Percentiles rank a stretch among this genome's conserved stretches.
phyloP scores from a whole-genome alignment of 148 eudicot species.

The Amaranthus hypochondriacus region DNA sequence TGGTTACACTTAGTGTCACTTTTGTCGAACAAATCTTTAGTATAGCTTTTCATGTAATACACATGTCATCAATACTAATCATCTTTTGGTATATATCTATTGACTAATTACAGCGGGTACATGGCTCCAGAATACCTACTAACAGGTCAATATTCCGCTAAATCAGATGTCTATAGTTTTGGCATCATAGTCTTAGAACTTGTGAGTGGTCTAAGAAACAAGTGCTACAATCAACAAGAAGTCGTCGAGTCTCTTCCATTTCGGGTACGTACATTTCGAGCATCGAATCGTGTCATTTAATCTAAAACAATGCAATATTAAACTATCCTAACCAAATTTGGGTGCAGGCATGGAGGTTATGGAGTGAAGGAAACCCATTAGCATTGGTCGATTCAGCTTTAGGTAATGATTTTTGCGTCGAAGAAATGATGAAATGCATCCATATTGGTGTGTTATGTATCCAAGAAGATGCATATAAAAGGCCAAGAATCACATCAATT shows the following conservation, averaged over 20 bases:
- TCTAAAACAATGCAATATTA: no score
- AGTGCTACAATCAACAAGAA: neutral
- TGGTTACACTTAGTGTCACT: no score
- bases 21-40: no score
- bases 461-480: conserved; percentile 28
- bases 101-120: conserved; percentile 11
- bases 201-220: conserved; percentile 27
- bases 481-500: conserved; percentile 26
- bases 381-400: conserved; percentile 23
- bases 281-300: neutral
- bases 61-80: no score
- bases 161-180: conserved; percentile 33
- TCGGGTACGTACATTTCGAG: conserved; percentile 5
- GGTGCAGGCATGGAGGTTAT: conserved; percentile 39
- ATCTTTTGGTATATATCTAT: neutral
- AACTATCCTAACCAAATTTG: neutral
- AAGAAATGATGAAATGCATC: conserved; percentile 29
- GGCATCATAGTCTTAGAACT: conserved; percentile 33
- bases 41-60: no score
- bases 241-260: conserved; percentile 15
- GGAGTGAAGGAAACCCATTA: conserved; percentile 20
- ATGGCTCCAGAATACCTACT: conserved; percentile 33
- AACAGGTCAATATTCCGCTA: conserved; percentile 23
- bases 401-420: conserved; percentile 7
- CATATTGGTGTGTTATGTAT: conserved; percentile 32